Percentiles rank a stretch among this genome's conserved stretches.
phyloP scores from a whole-genome alignment of 2,329 filamentous ascomycete genomes.

The Microcyclospora pomicola region DNA sequence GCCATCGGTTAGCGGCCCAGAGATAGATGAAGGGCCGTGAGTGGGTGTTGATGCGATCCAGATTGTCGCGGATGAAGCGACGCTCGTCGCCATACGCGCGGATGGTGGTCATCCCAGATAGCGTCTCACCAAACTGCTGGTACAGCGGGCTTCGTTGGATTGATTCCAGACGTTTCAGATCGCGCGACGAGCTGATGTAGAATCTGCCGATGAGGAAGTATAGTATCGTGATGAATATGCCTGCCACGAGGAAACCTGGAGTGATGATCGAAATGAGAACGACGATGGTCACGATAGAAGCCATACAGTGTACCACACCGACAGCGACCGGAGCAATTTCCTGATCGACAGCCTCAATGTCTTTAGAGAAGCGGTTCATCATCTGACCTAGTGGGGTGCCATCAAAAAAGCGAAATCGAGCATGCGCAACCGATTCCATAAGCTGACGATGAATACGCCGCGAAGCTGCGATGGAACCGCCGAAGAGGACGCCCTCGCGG shows the following conservation, averaged over 20 bases:
- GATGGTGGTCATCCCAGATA: slow-evolving; percentile 91
- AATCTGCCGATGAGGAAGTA: slow-evolving; percentile 76
- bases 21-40: slow-evolving; percentile 89
- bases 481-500: slow-evolving; percentile 80
- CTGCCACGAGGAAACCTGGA: slow-evolving; percentile 78
- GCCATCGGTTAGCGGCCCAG: slow-evolving; percentile 95
- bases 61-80: slow-evolving; percentile 84
- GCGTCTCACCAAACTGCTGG: slow-evolving; percentile 93
- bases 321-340: slow-evolving; percentile 90
- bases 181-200: slow-evolving; percentile 84
- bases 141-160: slow-evolving; percentile 89
- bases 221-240: slow-evolving; percentile 65
- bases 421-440: slow-evolving; percentile 66
- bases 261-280: slow-evolving; percentile 78
- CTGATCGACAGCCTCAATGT: slow-evolving; percentile 87
- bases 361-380: slow-evolving; percentile 98
- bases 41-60: slow-evolving; percentile 76
- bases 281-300: slow-evolving; percentile 68
- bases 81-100: slow-evolving; percentile 90
- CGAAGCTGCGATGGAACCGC: slow-evolving; percentile 79
- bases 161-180: slow-evolving; percentile 88
- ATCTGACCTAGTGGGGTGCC: slow-evolving; percentile 88
- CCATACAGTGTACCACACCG: slow-evolving; percentile 51
- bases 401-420: slow-evolving; percentile 96
- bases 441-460: slow-evolving; percentile 67